These are phyloP conservation scores for Phytophthora aleatoria DNA, from an alignment of 352 stramenopile species.

Conservation along the genomic window DNA sequence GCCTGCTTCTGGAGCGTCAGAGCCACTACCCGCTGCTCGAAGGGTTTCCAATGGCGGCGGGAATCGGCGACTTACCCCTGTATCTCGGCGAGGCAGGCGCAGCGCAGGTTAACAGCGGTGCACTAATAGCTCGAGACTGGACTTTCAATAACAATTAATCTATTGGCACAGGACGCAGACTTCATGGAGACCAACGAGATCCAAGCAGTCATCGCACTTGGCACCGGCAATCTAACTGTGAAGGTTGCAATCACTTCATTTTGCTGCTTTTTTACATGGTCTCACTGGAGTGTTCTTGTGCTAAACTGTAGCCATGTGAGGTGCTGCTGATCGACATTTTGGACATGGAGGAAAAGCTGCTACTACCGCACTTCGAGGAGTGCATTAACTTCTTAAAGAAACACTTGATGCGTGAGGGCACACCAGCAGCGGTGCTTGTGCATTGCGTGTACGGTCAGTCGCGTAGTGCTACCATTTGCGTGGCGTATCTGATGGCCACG, in stretches of 20 bases:
- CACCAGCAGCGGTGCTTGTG: conserved; percentile 49
- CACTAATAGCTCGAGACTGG: background rate
- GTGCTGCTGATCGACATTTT: conserved; percentile 67
- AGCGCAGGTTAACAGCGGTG: conserved; percentile 39
- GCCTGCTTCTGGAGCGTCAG: conserved; percentile 46
- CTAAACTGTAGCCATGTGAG: conserved; percentile 31
- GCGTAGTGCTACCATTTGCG: conserved; percentile 70
- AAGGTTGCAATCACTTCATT: conserved; percentile 33
- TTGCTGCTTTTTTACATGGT: conserved; percentile 3
- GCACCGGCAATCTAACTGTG: conserved; percentile 56
- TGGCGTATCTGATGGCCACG: conserved; percentile 75
- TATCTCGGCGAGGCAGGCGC: conserved; percentile 66
- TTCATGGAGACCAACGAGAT: conserved; percentile 56
- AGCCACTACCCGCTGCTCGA: conserved; percentile 52
- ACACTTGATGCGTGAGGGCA: conserved; percentile 10
- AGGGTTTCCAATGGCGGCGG: conserved; percentile 46
- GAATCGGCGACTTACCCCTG: conserved; percentile 47
- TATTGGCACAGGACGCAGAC: conserved; percentile 34
- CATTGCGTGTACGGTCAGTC: conserved; percentile 86
- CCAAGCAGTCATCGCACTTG: conserved; percentile 57
- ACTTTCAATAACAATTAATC: background rate
- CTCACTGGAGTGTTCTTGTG: background rate
- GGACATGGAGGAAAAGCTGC: conserved; percentile 77
- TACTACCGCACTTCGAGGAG: conserved; percentile 63
- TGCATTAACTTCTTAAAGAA: conserved; percentile 53